These are phyloP conservation scores for Puccinia horiana DNA, from an alignment of 1,284 basidiomycete species.

Conservation along the genomic window DNA sequence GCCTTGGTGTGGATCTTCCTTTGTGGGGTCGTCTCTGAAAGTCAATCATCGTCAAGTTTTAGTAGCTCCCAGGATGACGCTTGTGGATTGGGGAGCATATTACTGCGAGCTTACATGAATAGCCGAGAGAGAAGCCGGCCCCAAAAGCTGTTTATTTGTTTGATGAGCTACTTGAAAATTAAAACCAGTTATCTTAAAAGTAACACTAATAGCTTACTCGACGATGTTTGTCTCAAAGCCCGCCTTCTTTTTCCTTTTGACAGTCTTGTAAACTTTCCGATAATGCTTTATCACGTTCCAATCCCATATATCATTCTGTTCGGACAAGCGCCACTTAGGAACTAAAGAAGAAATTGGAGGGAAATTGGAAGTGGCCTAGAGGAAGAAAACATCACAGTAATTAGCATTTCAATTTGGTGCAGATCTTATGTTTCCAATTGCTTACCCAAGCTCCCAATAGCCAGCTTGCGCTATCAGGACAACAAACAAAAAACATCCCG, in stretches of 20 bases:
- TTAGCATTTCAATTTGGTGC: not conserved
- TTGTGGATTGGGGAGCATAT: not conserved
- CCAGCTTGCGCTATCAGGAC: conserved; percentile 34
- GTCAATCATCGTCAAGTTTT: too few species aligned
- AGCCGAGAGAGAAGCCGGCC: conserved; percentile 30
- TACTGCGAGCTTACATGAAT: conserved; percentile 15
- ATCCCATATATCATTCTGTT: conserved; percentile 27
- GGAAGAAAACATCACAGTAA: not conserved
- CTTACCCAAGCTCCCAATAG: conserved; percentile 40
- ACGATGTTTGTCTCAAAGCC: conserved; percentile 32
- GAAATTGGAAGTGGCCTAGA: conserved; percentile 33
- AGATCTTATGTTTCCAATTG: not conserved
- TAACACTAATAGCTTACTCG: conserved; percentile 45
- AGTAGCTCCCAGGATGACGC: not conserved
- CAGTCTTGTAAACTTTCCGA: conserved; percentile 8
- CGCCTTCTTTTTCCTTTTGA: conserved; percentile 44
- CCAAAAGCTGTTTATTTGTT: conserved; percentile 12
- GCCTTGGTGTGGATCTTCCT: conserved; percentile 31
- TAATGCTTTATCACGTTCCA: conserved; percentile 32
- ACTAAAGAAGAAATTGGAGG: not conserved
- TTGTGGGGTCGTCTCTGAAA: conserved; percentile 20
- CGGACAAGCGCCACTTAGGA: conserved; percentile 35
- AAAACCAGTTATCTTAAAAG: too few species aligned
- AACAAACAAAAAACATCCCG: not conserved
- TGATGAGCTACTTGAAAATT: not conserved